Conservation (phyloP, 2,329 filamentous ascomycete genomes). For the Claviceps sp. region DNA sequence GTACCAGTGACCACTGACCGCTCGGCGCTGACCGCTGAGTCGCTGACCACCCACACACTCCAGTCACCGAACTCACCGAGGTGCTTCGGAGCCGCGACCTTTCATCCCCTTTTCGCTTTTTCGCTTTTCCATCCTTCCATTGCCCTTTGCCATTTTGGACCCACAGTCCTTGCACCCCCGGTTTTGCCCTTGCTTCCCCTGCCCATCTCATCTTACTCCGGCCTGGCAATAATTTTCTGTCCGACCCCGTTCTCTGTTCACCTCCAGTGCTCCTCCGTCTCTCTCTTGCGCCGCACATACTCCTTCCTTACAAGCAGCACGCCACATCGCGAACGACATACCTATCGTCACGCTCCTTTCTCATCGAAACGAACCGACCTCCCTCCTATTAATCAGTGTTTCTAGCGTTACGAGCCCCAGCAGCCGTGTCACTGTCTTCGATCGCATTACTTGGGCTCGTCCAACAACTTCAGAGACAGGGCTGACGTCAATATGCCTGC, state of each 20-base stretch:
- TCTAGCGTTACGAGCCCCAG: neutral
- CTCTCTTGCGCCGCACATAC: neutral
- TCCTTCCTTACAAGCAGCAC: neutral
- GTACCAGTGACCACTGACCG: no score
- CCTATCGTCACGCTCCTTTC: neutral
- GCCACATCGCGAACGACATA: neutral
- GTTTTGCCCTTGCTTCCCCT: neutral
- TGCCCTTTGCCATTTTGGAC: neutral
- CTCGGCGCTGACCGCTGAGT: no score
- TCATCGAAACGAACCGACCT: no score
- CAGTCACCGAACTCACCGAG: no score
- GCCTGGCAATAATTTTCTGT: neutral
- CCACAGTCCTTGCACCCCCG: neutral
- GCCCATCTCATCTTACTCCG: neutral
- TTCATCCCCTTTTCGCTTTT: neutral
- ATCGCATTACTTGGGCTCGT: neutral
- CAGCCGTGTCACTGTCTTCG: neutral
- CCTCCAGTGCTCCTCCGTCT: neutral
- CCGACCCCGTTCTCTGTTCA: neutral
- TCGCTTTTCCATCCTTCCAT: neutral
- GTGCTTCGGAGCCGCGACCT: neutral
- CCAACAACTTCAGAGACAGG: neutral
- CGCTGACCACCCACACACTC: no score
- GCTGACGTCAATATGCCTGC: slow-evolving; percentile 5
- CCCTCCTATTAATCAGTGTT: neutral